Base-by-base conservation (phyloP, 306 rosid species). In the Luffa acutangula region DNA sequence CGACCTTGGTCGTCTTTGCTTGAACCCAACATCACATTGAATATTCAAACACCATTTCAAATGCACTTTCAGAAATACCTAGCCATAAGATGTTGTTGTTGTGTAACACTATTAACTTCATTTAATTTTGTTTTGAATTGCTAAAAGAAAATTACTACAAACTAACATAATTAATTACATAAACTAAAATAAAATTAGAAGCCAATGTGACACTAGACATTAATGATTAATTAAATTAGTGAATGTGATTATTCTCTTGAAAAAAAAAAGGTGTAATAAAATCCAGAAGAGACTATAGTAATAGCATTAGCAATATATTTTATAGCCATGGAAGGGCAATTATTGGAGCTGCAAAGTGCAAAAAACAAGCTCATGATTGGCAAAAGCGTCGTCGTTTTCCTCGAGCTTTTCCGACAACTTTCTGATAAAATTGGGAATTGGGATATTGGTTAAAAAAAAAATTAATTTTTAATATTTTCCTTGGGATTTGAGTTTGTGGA, bases 321-420 rank as follows among this genome's bases (percentile, higher is more conserved):
- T 64, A 64, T 25, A 46, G 12, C 2, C 0, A 34, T 17, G 7
- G 2, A 3, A 39, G 14, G 72, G 31, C 74, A 67, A 67, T 67
- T 41, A 67, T 67, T 67, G 51, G 34, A 41, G 73, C 3, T 37
- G 49, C 49, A 66, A 41, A 39, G 33, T 18, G 15, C 0, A 41
- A 41, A 17, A 67, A 18, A 2, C 12, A 67, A n/a, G 17, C 52
- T 67, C 34, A 42, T 67, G 75, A 41, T 67, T 67, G 48, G 51
- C 72, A 65, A 42, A 67, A 67, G 52, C 52, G 52, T 67, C 75
- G 75, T 67, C 75, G 75, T 67, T 67, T 67, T 67, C 34, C 42
- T 9, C 33, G 1, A 67, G 7, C 74, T 9, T 67, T 67, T 67
- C 52, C 75, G 36, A 67, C 51, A 42, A 11, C 71, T 13, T 63